Percentiles rank a stretch among this genome's conserved stretches.
Evolutionary conservation across 1,284 basidiomycete genomes (phyloP).

Genomic region (Rhodofomes roseus): DNA sequence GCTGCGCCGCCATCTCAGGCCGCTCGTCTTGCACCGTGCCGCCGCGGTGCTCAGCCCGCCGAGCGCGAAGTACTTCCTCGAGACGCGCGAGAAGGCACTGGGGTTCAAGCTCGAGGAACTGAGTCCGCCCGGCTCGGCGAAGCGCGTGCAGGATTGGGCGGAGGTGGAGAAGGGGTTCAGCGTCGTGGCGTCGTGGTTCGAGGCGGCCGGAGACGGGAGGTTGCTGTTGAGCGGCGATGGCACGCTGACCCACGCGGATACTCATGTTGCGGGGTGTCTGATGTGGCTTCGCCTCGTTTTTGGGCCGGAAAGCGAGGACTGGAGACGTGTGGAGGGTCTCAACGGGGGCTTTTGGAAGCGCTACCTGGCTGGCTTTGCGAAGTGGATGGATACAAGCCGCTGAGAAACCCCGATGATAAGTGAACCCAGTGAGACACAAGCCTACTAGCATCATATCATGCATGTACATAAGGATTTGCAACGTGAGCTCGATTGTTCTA

Average conservation of each 20-base stretch:
- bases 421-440: too few relatives aligned
- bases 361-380: slow-evolving; percentile 29
- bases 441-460: too few relatives aligned
- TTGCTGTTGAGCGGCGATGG: slow-evolving; percentile 13
- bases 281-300: slow-evolving; percentile 28
- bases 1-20: slow-evolving; percentile 1
- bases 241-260: slow-evolving; percentile 33
- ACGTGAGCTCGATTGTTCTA: too few relatives aligned
- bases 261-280: slow-evolving; percentile 27
- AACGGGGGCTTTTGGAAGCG: slow-evolving; percentile 37
- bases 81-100: slow-evolving; percentile 31
- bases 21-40: slow-evolving; percentile 20
- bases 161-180: slow-evolving; percentile 4
- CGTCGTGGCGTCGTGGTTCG: slow-evolving; percentile 14
- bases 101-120: slow-evolving; percentile 31
- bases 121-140: slow-evolving; percentile 19
- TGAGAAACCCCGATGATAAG: neutral
- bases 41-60: slow-evolving; percentile 24
- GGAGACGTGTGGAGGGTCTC: slow-evolving; percentile 33
- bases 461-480: too few relatives aligned
- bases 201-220: slow-evolving; percentile 10
- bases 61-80: slow-evolving; percentile 36
- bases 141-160: slow-evolving; percentile 24
- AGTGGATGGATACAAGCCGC: slow-evolving; percentile 12
- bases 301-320: slow-evolving; percentile 34